A percentile compares a stretch with the other conserved stretches of the same genome.
These are phyloP conservation scores for Dictyostelium capitatum DNA, from an alignment of 78 protist species.

Conservation along the genomic window DNA sequence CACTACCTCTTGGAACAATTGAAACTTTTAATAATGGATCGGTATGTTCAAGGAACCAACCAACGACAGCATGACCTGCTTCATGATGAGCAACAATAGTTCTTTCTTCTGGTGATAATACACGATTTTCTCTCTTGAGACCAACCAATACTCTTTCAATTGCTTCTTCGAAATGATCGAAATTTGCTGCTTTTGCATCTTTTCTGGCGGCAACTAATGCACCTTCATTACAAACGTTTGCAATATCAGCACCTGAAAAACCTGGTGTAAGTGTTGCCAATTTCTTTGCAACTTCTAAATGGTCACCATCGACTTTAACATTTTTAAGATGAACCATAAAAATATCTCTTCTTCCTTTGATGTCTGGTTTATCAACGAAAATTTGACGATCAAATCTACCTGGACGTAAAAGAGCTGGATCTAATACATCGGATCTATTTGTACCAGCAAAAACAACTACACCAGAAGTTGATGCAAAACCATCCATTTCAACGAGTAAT, in stretches of 20 bases:
- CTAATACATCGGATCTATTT: slow-evolving; percentile 94
- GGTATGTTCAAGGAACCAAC: slow-evolving; percentile 98
- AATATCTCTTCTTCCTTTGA: slow-evolving; percentile 93
- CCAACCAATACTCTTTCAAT: slow-evolving; percentile 95
- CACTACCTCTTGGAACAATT: slow-evolving; percentile 98
- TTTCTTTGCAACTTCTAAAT: slow-evolving; percentile 68
- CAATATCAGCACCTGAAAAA: slow-evolving; percentile 97
- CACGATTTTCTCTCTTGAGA: slow-evolving; percentile 86
- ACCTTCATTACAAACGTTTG: slow-evolving; percentile 97
- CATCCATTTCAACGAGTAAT: slow-evolving; percentile 98
- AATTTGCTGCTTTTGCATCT: slow-evolving; percentile 54
- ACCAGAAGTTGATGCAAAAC: slow-evolving; percentile 84
- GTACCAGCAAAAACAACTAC: slow-evolving; percentile 98
- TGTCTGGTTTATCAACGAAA: slow-evolving; percentile 91
- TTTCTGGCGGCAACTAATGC: slow-evolving; percentile 94
- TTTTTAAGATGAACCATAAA: slow-evolving; percentile 92
- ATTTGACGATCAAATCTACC: slow-evolving; percentile 98
- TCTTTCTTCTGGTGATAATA: slow-evolving; percentile 89
- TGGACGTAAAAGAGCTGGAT: slow-evolving; percentile 97
- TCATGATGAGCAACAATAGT: slow-evolving; percentile 98
- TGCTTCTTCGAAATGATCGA: slow-evolving; percentile 93
- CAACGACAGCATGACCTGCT: slow-evolving; percentile 98
- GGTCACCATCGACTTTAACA: slow-evolving; percentile 68
- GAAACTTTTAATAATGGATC: slow-evolving; percentile 97
- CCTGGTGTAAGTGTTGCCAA: slow-evolving; percentile 92